phyloP scores from a whole-genome alignment of 108 stramenopile species.

The Nitzschia sp. region DNA sequence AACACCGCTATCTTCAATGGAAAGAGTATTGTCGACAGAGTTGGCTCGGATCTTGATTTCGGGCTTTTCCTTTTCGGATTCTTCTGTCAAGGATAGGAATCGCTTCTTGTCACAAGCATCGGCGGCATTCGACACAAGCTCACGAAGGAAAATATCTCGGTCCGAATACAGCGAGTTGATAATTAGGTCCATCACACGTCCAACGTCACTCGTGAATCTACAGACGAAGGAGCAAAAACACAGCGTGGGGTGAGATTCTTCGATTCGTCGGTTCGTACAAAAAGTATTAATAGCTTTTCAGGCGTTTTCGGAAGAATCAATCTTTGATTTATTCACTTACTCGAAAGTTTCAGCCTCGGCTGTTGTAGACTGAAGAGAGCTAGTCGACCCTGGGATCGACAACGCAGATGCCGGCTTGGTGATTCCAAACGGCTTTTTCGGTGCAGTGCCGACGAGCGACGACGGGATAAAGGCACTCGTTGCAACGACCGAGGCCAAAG shows the following conservation, averaged over 20 bases:
- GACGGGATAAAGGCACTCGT: constrained; percentile 16
- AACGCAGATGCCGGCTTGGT: background rate
- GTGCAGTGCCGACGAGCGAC: constrained; percentile 7
- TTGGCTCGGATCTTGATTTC: constrained; percentile 81
- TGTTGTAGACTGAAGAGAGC: constrained; percentile 27
- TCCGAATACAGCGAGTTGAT: constrained; percentile 97
- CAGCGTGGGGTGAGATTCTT: background rate
- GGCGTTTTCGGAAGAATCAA: background rate
- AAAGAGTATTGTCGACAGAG: constrained; percentile 75
- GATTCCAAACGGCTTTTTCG: constrained; percentile 1
- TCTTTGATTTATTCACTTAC: constrained; percentile 33
- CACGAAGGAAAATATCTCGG: constrained; percentile 78
- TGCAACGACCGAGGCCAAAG: constrained; percentile 35
- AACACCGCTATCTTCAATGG: constrained; percentile 94
- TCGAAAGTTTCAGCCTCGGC: constrained; percentile 58
- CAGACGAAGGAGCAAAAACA: background rate
- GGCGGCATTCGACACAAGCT: constrained; percentile 91
- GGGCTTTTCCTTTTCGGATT: constrained; percentile 34
- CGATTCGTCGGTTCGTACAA: background rate
- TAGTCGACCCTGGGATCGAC: background rate
- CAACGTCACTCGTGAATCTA: constrained; percentile 83
- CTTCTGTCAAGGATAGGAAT: constrained; percentile 83
- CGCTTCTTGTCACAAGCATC: constrained; percentile 99
- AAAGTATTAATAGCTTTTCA: background rate
- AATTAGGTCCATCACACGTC: constrained; percentile 98